A percentile compares a stretch with the other conserved stretches of the same genome.
Evolutionary conservation across 2,329 filamentous ascomycete genomes (phyloP).

Genomic region (Fusarium solani-melongenae): DNA sequence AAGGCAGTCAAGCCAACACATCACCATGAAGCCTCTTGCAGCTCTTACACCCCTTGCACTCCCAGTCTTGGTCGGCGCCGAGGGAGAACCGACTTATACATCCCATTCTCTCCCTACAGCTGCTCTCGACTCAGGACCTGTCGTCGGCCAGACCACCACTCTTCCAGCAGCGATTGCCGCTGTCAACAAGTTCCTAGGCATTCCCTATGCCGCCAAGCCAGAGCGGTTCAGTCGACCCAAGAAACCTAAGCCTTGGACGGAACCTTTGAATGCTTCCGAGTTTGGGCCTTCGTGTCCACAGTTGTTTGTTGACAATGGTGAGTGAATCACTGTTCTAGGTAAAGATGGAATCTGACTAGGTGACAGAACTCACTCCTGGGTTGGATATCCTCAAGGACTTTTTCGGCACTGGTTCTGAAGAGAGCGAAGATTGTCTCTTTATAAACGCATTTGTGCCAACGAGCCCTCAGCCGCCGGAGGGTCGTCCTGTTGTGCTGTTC

Average conservation of each 20-base stretch:
- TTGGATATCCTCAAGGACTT: constrained; percentile 33
- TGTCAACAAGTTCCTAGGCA: constrained; percentile 37
- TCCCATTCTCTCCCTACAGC: constrained; percentile 9
- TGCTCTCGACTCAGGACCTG: constrained; percentile 27
- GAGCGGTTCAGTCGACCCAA: constrained; percentile 27
- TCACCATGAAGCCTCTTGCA: constrained; percentile 21
- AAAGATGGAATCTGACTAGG: background rate
- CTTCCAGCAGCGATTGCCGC: constrained; percentile 26
- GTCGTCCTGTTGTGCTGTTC: constrained; percentile 40
- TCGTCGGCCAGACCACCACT: constrained; percentile 23
- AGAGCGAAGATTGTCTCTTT: constrained; percentile 46
- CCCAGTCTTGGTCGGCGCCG: background rate
- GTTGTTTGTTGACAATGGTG: constrained; percentile 27
- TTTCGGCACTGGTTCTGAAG: constrained; percentile 29
- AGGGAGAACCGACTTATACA: background rate
- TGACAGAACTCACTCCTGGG: constrained; percentile 30
- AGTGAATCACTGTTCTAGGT: background rate
- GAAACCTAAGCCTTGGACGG: constrained; percentile 28
- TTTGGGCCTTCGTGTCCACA: constrained; percentile 36
- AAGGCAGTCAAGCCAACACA: background rate
- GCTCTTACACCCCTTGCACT: constrained; percentile 1
- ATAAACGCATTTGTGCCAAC: constrained; percentile 44
- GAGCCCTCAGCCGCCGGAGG: background rate
- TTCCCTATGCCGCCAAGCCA: constrained; percentile 34
- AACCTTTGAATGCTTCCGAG: constrained; percentile 4